phyloP scores from a whole-genome alignment of 2,329 filamentous ascomycete genomes.

The Raffaelea ambrosiae region DNA sequence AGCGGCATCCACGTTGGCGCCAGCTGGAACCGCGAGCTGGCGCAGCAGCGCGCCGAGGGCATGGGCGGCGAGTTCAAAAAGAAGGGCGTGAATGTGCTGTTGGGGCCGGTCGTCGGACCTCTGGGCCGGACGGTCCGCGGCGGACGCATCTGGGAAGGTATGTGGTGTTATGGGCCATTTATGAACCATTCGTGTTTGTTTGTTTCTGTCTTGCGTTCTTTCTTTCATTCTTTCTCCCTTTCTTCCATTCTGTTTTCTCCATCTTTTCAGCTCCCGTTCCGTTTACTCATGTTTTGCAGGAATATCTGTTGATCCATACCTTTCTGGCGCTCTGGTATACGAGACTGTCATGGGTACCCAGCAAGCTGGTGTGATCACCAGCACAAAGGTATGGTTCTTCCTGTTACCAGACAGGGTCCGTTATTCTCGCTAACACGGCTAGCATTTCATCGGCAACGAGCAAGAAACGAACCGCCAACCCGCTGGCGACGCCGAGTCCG shows the following conservation, averaged over 20 bases:
- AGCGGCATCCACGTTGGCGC: conserved; percentile 8
- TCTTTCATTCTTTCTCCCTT: not conserved
- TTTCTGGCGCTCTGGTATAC: conserved; percentile 37
- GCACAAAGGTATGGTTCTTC: conserved; percentile 33
- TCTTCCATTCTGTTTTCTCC: too few species aligned
- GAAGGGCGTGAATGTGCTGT: conserved; percentile 71
- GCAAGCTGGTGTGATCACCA: conserved; percentile 63
- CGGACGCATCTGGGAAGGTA: conserved; percentile 53
- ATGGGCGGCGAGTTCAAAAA: conserved; percentile 69
- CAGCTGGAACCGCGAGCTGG: conserved; percentile 63
- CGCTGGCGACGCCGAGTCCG: conserved; percentile 33
- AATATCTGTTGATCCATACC: conserved; percentile 49
- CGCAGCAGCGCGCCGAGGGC: conserved; percentile 57
- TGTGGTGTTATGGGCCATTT: not conserved
- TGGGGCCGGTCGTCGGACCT: conserved; percentile 68
- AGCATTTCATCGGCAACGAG: conserved; percentile 57
- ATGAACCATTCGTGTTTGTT: too few species aligned
- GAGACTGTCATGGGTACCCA: conserved; percentile 62
- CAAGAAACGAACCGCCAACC: conserved; percentile 45
- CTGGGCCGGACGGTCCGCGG: conserved; percentile 51
- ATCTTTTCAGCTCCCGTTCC: too few species aligned
- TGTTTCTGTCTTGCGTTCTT: not conserved
- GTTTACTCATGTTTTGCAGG: conserved; percentile 12
- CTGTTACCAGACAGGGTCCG: not conserved
- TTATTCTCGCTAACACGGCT: conserved; percentile 27